Conservation (phyloP, 108 stramenopile genomes). For the Discostella stelligeroides region DNA sequence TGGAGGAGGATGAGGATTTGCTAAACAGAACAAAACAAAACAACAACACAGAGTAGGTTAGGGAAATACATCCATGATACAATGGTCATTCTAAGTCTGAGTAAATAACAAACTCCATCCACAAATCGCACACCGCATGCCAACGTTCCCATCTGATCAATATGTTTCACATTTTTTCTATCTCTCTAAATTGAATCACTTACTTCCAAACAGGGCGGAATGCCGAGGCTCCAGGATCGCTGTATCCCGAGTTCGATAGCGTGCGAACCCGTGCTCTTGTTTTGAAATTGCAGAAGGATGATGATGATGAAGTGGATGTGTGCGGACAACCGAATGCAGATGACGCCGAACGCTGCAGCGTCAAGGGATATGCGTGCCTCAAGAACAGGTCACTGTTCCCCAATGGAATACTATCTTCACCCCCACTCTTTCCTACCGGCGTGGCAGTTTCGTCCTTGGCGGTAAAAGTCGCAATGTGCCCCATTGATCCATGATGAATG, state of each 20-base stretch:
- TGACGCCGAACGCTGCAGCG: conserved; percentile 3
- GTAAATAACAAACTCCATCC: no score
- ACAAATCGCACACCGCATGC: no score
- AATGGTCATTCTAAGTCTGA: no score
- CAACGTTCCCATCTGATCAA: neutral
- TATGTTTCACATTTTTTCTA: neutral
- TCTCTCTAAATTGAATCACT: neutral
- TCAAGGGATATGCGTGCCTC: neutral
- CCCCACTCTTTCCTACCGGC: no score
- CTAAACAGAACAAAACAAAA: no score
- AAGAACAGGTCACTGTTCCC: neutral
- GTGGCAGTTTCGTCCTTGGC: no score
- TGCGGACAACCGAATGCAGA: conserved; percentile 10
- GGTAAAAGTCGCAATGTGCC: no score
- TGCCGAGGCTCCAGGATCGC: conserved; percentile 8
- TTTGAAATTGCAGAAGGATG: neutral
- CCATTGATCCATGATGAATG: no score
- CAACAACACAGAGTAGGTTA: neutral
- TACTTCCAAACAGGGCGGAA: neutral
- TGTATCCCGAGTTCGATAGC: conserved; percentile 9
- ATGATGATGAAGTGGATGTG: neutral
- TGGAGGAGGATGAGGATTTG: neutral
- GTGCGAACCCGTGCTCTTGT: neutral
- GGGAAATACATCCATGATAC: neutral
- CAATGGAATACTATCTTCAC: no score